Conservation (phyloP, 108 stramenopile species). For the Fragilaria crotonensis region DNA sequence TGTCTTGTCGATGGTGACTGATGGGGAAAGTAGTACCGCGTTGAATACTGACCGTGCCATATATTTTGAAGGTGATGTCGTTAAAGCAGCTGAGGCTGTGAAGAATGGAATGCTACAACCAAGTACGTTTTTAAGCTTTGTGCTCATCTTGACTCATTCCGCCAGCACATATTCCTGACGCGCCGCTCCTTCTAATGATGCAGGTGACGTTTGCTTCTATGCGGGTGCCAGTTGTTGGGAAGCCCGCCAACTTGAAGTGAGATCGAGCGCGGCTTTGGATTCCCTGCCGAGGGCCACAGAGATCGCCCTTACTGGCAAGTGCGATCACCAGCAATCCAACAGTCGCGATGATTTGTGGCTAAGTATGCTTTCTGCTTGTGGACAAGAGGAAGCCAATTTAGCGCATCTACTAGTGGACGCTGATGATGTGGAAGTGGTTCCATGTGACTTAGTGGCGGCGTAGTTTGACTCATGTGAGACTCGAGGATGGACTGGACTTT, state of each 20-base stretch:
- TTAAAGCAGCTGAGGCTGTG: slow-evolving; percentile 58
- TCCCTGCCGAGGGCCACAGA: slow-evolving; percentile 57
- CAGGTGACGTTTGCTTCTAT: slow-evolving; percentile 67
- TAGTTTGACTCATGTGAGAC: too few relatives aligned
- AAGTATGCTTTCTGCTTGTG: slow-evolving; percentile 72
- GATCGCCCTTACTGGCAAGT: slow-evolving; percentile 57
- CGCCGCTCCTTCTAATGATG: not conserved
- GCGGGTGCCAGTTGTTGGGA: slow-evolving; percentile 74
- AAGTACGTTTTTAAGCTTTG: slow-evolving; percentile 11
- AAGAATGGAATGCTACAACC: slow-evolving; percentile 35
- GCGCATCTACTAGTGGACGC: slow-evolving; percentile 48
- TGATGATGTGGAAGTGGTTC: too few relatives aligned
- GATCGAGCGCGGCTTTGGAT: slow-evolving; percentile 76
- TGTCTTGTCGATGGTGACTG: slow-evolving; percentile 23
- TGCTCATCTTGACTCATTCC: not conserved
- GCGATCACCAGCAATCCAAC: slow-evolving; percentile 31
- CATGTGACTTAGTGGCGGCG: too few relatives aligned
- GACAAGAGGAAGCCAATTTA: slow-evolving; percentile 60
- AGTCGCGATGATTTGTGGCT: slow-evolving; percentile 67
- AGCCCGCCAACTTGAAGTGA: slow-evolving; percentile 70
- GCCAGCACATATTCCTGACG: not conserved
- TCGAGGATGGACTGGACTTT: too few relatives aligned
- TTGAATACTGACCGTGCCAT: slow-evolving; percentile 37
- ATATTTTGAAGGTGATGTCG: slow-evolving; percentile 59
- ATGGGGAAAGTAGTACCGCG: slow-evolving; percentile 18